These are phyloP conservation scores for Metroxylon sagu DNA, from an alignment of 176 grass and related monocot species.

Conservation along the genomic window DNA sequence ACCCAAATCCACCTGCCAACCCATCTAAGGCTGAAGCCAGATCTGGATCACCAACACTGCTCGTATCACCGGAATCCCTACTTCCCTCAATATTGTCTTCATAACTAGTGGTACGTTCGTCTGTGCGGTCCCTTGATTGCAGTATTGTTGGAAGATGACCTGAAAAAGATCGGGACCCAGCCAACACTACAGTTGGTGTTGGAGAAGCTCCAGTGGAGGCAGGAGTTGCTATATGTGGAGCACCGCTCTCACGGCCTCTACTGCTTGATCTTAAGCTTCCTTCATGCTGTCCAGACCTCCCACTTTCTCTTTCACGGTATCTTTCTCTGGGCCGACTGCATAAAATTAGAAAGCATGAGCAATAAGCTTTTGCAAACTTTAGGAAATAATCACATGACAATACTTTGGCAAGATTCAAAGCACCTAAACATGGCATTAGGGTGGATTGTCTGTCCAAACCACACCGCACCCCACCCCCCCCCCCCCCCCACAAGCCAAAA, in stretches of 20 bases:
- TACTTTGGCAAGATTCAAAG: no score
- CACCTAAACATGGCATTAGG: no score
- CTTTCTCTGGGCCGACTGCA: slow-evolving; percentile 62
- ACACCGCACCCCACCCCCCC: no score
- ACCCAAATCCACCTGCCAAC: slow-evolving; percentile 19
- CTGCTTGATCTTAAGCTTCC: slow-evolving; percentile 56
- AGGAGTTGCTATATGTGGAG: neutral
- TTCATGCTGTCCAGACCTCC: slow-evolving; percentile 48
- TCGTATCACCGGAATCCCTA: slow-evolving; percentile 62
- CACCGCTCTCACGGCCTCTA: slow-evolving; percentile 38
- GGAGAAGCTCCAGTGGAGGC: slow-evolving; percentile 19
- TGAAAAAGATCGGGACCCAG: slow-evolving; percentile 39
- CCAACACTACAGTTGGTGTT: slow-evolving; percentile 32
- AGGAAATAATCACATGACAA: no score
- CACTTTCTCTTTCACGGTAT: slow-evolving; percentile 67
- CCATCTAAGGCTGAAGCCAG: slow-evolving; percentile 44
- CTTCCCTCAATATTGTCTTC: slow-evolving; percentile 64
- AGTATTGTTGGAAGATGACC: slow-evolving; percentile 71
- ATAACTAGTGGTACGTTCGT: slow-evolving; percentile 24
- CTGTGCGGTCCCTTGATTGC: slow-evolving; percentile 62
- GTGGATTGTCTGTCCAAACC: no score
- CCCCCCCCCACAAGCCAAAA: no score
- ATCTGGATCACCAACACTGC: slow-evolving; percentile 69
- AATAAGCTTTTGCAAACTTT: no score
- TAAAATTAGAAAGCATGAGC: slow-evolving; percentile 1